phyloP scores from a whole-genome alignment of 1,284 basidiomycete species.

The Mycosarcoma maydis region DNA sequence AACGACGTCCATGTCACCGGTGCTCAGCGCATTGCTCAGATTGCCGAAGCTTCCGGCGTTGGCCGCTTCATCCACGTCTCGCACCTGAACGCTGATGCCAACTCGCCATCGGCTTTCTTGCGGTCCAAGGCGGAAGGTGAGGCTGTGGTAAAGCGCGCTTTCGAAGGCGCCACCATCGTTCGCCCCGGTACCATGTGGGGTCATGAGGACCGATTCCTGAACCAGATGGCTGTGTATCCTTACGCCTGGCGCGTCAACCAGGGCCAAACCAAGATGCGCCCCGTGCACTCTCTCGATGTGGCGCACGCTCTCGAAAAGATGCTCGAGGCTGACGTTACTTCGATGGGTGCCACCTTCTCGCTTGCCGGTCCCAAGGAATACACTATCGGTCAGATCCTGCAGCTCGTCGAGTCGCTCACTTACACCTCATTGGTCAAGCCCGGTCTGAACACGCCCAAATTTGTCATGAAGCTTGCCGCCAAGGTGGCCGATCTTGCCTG shows the following conservation, averaged over 20 bases:
- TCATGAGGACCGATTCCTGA: conserved; percentile 92
- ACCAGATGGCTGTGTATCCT: conserved; percentile 92
- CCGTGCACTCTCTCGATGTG: conserved; percentile 92
- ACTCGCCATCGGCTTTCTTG: conserved; percentile 85
- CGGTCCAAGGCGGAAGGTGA: conserved; percentile 91
- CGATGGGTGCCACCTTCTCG: conserved; percentile 75
- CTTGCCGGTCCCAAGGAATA: conserved; percentile 90
- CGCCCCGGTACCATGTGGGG: conserved; percentile 88
- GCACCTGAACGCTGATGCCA: conserved; percentile 86
- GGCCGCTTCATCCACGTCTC: conserved; percentile 92
- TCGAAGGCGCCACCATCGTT: conserved; percentile 88
- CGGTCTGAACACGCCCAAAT: conserved; percentile 81
- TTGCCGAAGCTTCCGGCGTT: conserved; percentile 81
- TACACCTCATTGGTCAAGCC: conserved; percentile 73
- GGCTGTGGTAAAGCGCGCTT: conserved; percentile 82
- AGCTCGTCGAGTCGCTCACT: conserved; percentile 83
- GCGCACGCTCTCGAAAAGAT: conserved; percentile 88
- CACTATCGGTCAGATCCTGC: conserved; percentile 84
- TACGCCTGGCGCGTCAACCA: conserved; percentile 93
- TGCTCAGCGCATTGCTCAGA: conserved; percentile 75
- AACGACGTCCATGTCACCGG: conserved; percentile 81
- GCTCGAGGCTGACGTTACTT: conserved; percentile 74
- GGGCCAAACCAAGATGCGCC: conserved; percentile 84
- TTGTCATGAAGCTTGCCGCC: conserved; percentile 76
- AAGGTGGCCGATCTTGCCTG: conserved; percentile 78